Base-by-base conservation (phyloP, 2,329 filamentous ascomycete genomes). In the Aspergillus sergii region DNA sequence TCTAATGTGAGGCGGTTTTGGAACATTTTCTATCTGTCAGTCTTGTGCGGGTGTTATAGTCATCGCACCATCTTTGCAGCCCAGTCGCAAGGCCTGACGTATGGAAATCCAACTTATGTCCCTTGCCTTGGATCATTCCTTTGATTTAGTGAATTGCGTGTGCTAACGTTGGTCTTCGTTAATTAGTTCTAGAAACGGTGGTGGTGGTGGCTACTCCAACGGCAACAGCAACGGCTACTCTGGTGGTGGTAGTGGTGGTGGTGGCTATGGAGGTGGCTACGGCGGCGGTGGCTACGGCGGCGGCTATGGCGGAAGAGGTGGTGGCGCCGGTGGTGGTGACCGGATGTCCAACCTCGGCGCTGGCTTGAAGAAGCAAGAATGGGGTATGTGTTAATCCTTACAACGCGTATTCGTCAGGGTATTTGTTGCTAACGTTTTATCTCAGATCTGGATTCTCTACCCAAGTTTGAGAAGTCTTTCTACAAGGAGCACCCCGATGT, bases 381-480 rank as follows among this genome's bases (percentile, higher is more conserved):
- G 92, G 91, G 92, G 92, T 94, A 83, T 79, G 91, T 85, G 67
- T 54, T 45, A 14, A 59, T 61, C 6, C 5, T 7, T 26, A 16
- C 28, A 36, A 56, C 43, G 36, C 19, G 48, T 14, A 36, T n/a
- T 36, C 28, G 21, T 53, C 57, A 68, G 59, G 10, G 32, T 56
- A 34, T 64, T 7, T 41, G 11, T 60, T 66, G 68, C 73, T 76
- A 70, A 78, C 66, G 28, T 57, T 57, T 67, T n/a, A 41, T 64
- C 43, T 57, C 69, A 95, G 95, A 99, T 77, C 73, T 95, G 59
- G 84, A 79, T 74, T 79, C 89, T 8, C 76, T 99, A 53, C 94
- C 95, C 72, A 98, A 98, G 81, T 99, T 99, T 82, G 95, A 99
- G 79, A 99, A 99, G 83, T 94, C 92, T 10, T 99, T 99, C 84